A percentile compares a stretch with the other conserved stretches of the same genome.
Evolutionary conservation across 2,329 filamentous ascomycete genomes (phyloP).

Genomic region (Leptodontidium sp.): DNA sequence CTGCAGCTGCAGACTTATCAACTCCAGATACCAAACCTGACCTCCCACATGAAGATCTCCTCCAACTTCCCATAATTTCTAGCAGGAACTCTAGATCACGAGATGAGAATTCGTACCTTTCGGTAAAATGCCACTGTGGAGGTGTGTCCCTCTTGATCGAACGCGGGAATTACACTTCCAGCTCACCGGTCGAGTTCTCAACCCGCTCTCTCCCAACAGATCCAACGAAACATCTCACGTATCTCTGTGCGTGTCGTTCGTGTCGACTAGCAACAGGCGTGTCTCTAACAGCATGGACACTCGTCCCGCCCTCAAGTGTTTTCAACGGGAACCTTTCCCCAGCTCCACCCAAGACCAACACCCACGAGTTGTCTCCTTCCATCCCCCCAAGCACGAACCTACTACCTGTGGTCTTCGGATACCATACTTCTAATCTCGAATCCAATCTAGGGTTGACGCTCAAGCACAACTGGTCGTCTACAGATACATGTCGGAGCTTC

Average conservation of each 20-base stretch:
- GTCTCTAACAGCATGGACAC: constrained; percentile 18
- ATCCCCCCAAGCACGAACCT: too few species aligned
- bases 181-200: not conserved
- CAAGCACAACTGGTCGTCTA: constrained; percentile 27
- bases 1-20: not conserved
- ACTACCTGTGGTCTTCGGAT: not conserved
- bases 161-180: constrained; percentile 17
- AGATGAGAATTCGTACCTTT: constrained; percentile 17
- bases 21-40: not conserved
- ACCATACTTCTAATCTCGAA: not conserved
- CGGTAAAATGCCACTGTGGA: constrained; percentile 27
- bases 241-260: constrained; percentile 26
- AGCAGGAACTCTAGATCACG: not conserved
- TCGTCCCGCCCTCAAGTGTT: constrained; percentile 17
- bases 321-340: constrained; percentile 18
- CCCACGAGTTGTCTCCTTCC: too few species aligned
- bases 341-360: not conserved
- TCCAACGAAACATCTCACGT: constrained; percentile 24
- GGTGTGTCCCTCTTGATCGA: constrained; percentile 27
- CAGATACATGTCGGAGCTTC: constrained; percentile 22
- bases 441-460: constrained; percentile 10
- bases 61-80: constrained; percentile 12
- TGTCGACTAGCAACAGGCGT: constrained; percentile 29
- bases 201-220: constrained; percentile 22
- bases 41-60: constrained; percentile 19